Evolutionary conservation across 2,329 filamentous ascomycete genomes (phyloP).

Genomic region (Calcarisporium arbuscula): DNA sequence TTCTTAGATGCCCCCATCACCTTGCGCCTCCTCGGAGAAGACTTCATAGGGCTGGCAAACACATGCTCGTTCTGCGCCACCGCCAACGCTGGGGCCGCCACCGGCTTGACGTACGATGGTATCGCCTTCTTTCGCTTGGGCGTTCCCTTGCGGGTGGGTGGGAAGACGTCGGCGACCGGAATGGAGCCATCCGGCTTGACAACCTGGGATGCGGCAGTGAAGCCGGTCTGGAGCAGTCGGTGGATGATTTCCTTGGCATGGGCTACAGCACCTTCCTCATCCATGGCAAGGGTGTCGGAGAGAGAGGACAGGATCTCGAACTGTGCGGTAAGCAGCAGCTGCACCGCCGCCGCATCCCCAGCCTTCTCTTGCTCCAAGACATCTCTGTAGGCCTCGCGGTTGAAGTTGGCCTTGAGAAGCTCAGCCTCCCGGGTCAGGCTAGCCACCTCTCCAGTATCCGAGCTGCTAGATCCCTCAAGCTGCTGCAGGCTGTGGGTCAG

Average conservation of each 20-base stretch:
- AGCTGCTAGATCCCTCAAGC: slow-evolving; percentile 50
- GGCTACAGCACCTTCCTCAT: slow-evolving; percentile 73
- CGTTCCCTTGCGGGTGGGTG: slow-evolving; percentile 66
- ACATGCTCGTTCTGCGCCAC: slow-evolving; percentile 23
- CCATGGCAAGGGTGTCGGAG: slow-evolving; percentile 74
- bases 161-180: slow-evolving; percentile 57
- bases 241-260: slow-evolving; percentile 72
- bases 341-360: slow-evolving; percentile 70
- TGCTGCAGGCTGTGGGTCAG: slow-evolving; percentile 79
- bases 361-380: slow-evolving; percentile 79
- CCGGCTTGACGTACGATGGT: slow-evolving; percentile 33
- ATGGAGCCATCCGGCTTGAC: slow-evolving; percentile 79
- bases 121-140: slow-evolving; percentile 64
- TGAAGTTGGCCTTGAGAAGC: slow-evolving; percentile 74
- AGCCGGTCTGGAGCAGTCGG: slow-evolving; percentile 71
- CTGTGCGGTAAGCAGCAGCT: slow-evolving; percentile 80
- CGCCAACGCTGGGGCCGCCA: slow-evolving; percentile 37
- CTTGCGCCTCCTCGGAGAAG: slow-evolving; percentile 77
- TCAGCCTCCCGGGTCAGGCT: slow-evolving; percentile 77
- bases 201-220: slow-evolving; percentile 68
- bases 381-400: slow-evolving; percentile 69
- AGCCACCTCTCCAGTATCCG: slow-evolving; percentile 57
- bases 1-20: slow-evolving; percentile 53
- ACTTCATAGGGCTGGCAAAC: slow-evolving; percentile 54
- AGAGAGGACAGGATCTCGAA: slow-evolving; percentile 87